phyloP scores from a whole-genome alignment of 2,329 filamentous ascomycete genomes.

The Fusarium odoratissimum region DNA sequence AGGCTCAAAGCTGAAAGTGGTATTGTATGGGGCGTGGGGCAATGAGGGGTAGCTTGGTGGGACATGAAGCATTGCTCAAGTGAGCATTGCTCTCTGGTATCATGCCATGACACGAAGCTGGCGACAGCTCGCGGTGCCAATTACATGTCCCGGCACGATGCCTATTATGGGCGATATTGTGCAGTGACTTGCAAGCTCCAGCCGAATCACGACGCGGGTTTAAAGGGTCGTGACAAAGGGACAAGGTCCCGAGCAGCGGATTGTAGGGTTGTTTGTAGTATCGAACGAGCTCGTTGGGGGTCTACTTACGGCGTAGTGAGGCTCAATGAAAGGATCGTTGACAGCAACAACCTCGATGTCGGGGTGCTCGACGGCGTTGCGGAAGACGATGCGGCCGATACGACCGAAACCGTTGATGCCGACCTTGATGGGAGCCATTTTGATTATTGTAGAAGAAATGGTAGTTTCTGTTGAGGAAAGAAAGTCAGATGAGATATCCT shows the following conservation, averaged over 20 bases:
- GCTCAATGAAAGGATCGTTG: constrained; percentile 99
- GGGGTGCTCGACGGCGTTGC: constrained; percentile 91
- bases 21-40: constrained; percentile 15
- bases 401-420: constrained; percentile 99
- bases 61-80: neutral
- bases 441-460: constrained; percentile 37
- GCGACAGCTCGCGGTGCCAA: neutral
- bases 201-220: neutral
- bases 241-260: neutral
- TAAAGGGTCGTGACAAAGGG: neutral
- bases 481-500: constrained; percentile 25
- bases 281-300: constrained; percentile 13
- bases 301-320: constrained; percentile 90
- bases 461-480: constrained; percentile 17
- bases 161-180: neutral
- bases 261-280: constrained; percentile 1
- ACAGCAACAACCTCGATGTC: constrained; percentile 94
- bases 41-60: constrained; percentile 30
- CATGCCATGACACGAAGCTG: neutral
- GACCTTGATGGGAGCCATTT: constrained; percentile 73
- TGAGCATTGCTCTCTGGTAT: neutral
- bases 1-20: neutral
- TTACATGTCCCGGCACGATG: neutral
- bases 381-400: constrained; percentile 99
- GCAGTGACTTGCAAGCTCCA: neutral